phyloP scores from a whole-genome alignment of 2,329 filamentous ascomycete species.

The Epichloe uncinata region DNA sequence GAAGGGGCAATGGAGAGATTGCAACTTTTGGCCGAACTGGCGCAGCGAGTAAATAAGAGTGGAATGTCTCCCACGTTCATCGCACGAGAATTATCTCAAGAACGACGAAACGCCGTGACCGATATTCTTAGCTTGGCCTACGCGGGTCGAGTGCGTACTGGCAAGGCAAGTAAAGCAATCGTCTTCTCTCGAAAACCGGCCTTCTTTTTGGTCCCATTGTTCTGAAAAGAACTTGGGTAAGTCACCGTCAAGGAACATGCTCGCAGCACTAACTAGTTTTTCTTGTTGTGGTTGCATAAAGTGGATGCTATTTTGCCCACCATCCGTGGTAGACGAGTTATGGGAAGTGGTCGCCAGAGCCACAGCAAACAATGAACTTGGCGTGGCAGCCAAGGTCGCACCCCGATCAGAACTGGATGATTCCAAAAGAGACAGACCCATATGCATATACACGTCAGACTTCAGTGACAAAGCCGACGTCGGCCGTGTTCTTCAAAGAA shows the following conservation, averaged over 20 bases:
- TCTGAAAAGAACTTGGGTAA: background rate
- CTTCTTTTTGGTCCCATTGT: background rate
- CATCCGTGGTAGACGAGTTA: constrained; percentile 40
- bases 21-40: constrained; percentile 31
- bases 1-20: constrained; percentile 39
- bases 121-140: constrained; percentile 50
- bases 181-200: background rate
- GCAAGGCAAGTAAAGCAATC: constrained; percentile 41
- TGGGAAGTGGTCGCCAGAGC: constrained; percentile 57
- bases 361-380: constrained; percentile 56
- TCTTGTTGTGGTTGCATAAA: constrained; percentile 16
- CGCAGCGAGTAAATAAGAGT: constrained; percentile 30
- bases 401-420: constrained; percentile 34
- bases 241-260: background rate
- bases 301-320: constrained; percentile 62
- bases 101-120: constrained; percentile 33
- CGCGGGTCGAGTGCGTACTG: constrained; percentile 42
- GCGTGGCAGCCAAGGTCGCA: constrained; percentile 58
- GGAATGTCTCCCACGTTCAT: constrained; percentile 22
- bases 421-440: constrained; percentile 36
- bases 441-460: constrained; percentile 69
- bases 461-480: constrained; percentile 59
- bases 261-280: background rate
- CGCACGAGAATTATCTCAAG: constrained; percentile 34
- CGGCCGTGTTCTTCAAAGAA: constrained; percentile 46